These are phyloP conservation scores for Erythrophleum fordii DNA, from an alignment of 306 rosid genomes.

Conservation along the genomic window DNA sequence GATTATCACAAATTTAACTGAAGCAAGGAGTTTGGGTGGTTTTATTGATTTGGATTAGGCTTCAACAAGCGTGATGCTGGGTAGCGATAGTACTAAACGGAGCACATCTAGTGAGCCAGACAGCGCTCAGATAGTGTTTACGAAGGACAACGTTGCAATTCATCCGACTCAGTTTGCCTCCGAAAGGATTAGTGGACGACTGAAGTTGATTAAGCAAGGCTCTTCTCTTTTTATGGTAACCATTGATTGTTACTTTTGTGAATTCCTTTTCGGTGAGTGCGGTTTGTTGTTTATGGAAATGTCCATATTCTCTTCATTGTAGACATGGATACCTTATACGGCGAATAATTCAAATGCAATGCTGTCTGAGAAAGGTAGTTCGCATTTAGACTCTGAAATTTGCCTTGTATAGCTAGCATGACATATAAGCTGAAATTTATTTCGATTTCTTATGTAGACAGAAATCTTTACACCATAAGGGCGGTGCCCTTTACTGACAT, in stretches of 20 bases:
- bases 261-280: background rate
- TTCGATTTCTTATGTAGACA: conserved; percentile 62
- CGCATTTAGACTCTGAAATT: conserved; percentile 19
- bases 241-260: background rate
- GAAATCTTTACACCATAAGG: conserved; percentile 82
- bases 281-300: conserved; percentile 2
- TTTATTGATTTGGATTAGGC: conserved; percentile 53
- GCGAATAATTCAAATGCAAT: conserved; percentile 69
- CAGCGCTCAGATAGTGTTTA: conserved; percentile 71
- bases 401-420: conserved; percentile 1
- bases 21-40: conserved; percentile 3
- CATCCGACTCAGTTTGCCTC: conserved; percentile 88
- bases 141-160: conserved; percentile 92
- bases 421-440: conserved; percentile 32
- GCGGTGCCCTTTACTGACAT: conserved; percentile 81
- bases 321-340: conserved; percentile 95
- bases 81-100: conserved; percentile 63
- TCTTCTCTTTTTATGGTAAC: conserved; percentile 77
- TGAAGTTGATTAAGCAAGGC: conserved; percentile 81
- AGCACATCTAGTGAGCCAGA: conserved; percentile 74
- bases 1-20: conserved; percentile 23
- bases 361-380: conserved; percentile 80
- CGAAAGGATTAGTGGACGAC: conserved; percentile 87
- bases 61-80: conserved; percentile 72
- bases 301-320: conserved; percentile 34